Evolutionary conservation across 108 stramenopile genomes (phyloP), one percentile per base, ranked within the genome.

Genomic region (Epithemia pelagica): DNA sequence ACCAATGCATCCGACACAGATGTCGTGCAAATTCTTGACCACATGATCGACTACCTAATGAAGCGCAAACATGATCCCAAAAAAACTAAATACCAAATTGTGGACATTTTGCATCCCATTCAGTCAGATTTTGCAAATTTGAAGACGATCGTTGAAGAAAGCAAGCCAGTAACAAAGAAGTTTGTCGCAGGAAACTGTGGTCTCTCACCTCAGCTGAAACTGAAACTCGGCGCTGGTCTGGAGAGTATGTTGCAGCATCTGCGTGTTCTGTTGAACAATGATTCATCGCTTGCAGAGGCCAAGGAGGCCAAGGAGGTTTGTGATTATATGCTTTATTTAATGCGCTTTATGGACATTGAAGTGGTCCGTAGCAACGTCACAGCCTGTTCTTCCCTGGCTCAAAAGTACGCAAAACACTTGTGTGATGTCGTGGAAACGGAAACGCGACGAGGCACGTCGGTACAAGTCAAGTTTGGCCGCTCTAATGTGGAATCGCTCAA

Each of bases 101-200:
- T 71, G 32, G 68, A 79, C 23, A 65, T 82, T 27, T 54, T 80
- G 7, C 76, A 75, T 72, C 84, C 84, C 0, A 30, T 84, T 2
- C 67, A 74, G 32, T 74, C 70, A 33, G 73, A 82, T 64, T 82
- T 70, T 61, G 28, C 31, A 5, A 5, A 46, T 5, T 10, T 46
- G 10, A 46, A 46, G 37, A 46, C 15, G 10, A 46, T 15, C 10
- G 10, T 46, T 46, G 37, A 46, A 15, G 37, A 15, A 46, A 46
- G 5, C 10, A 46, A 46, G 37, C 37, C 37, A 10, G 5, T 46
- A 15, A 5, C 5, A 46, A 15, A 46, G 37, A 46, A 46, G 37
- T 46, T 46, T 46, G 37, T 46, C 15, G 37, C 37, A 5, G 37
- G 37, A 46, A 46, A 46, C 15, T 77, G 75, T 61, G 77, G 74